Evolutionary conservation across 805 yeast species (phyloP), one percentile per base, ranked within the genome.

Genomic region (Barnettozyma sp.): DNA sequence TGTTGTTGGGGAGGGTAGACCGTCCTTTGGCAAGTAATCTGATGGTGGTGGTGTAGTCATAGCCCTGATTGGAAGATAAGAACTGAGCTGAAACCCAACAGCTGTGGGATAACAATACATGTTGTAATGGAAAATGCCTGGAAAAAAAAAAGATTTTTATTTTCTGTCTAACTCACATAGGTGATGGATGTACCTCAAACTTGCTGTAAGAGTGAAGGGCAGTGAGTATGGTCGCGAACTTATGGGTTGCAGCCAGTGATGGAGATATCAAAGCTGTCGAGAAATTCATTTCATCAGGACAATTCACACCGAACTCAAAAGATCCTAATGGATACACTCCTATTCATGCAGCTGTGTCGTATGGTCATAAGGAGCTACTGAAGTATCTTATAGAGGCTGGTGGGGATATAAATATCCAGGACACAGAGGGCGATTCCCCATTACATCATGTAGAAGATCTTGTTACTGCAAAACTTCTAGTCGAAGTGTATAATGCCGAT

Each of bases 241-340:
- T 92, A 40, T 92, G 98, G 98, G 76, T 84, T 6, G 95, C 96
- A 4, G 90, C 96, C 6, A 83, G 97, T 14, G 98, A 92, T 55
- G 81, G 85, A 48, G 73, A 79, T 42, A 40, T 70, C 4, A 68
- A 63, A 3, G 50, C 67, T 7, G 95, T 92, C 6, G 71, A 77
- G 43, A 44, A 66, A 11, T 63, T 66, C 35, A 60, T 92, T 7
- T 64, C 59, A 9, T 49, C 70, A 0, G 81, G 79, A 0, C 50
- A 62, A 6, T 66, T 63, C 44, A 68, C 78, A 3, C 73, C 96
- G 4, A 81, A 85, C 51, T 71, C 81, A 6, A 75, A 79, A 43
- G 99, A 92, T 57, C 82, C 84, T 1, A 85, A 88, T 50, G 99
- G 99, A 1, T 92, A 94, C 59, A 90, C 97, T 0, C 94, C 98